Evolutionary conservation across 192 early-diverging fungal species (phyloP).

Genomic region (Coemansia sp.): DNA sequence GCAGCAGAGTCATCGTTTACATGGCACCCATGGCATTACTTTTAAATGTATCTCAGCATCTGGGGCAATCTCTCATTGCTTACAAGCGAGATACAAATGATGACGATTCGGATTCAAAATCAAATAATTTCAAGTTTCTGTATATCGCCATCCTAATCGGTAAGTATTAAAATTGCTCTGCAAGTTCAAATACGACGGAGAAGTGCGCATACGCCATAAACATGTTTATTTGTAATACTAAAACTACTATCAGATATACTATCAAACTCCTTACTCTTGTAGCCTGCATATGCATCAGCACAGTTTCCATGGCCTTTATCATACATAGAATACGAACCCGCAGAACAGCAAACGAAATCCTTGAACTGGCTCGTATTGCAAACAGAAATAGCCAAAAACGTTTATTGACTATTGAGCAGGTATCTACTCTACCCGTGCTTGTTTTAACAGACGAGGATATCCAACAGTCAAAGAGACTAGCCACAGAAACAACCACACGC

Average conservation of each 20-base stretch:
- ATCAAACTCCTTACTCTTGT: not conserved
- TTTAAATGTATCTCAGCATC: not conserved
- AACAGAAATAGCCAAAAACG: constrained; percentile 7
- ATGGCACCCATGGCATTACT: not conserved
- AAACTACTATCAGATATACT: not conserved
- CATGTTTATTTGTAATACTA: not conserved
- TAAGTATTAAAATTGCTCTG: not conserved
- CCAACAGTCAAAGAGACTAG: constrained; percentile 16
- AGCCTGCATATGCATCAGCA: not conserved
- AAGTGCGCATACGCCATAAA: not conserved
- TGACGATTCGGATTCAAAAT: not conserved
- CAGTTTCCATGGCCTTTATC: not conserved
- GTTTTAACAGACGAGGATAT: constrained; percentile 37
- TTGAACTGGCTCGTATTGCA: constrained; percentile 10
- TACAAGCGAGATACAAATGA: constrained; percentile 5
- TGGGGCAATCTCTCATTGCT: not conserved
- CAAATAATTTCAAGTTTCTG: constrained; percentile 12
- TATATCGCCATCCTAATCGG: constrained; percentile 15
- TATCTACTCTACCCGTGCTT: constrained; percentile 14
- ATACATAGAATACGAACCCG: not conserved
- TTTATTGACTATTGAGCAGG: constrained; percentile 24
- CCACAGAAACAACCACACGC: not conserved
- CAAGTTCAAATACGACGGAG: not conserved
- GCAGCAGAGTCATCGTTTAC: not conserved
- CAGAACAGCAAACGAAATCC: constrained; percentile 5